phyloP scores from a whole-genome alignment of 106 monocot species.

The Dioscorea zingiberensis region DNA sequence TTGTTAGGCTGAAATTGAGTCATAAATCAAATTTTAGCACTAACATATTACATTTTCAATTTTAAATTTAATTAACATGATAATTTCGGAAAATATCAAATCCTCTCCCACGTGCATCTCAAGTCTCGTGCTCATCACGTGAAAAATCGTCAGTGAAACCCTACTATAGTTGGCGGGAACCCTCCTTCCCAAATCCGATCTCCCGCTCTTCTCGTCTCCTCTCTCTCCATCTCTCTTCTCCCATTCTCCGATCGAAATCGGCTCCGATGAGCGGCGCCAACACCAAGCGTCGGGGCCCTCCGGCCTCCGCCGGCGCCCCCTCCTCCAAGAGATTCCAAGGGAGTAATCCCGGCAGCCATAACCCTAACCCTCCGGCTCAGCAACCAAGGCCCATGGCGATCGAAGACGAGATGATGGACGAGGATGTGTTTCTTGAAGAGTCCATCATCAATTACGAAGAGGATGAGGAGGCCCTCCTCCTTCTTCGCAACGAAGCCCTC shows the following conservation, averaged over 20 bases:
- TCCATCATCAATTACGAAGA: conserved; percentile 55
- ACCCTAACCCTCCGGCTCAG: conserved; percentile 11
- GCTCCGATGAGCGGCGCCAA: conserved; percentile 33
- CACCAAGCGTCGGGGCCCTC: conserved; percentile 39
- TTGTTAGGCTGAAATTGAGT: too few relatives aligned
- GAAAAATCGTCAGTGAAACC: neutral
- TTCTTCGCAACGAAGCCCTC: conserved; percentile 62
- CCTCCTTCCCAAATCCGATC: neutral
- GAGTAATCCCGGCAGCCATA: neutral
- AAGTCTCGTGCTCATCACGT: neutral
- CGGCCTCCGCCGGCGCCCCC: conserved; percentile 14
- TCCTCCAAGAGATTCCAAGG: conserved; percentile 56
- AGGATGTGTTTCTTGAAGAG: conserved; percentile 93
- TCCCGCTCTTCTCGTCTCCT: conserved; percentile 3
- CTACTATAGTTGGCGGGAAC: conserved; percentile 18
- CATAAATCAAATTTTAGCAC: too few relatives aligned
- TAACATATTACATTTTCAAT: too few relatives aligned
- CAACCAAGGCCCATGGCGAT: conserved; percentile 5
- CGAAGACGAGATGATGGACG: conserved; percentile 98
- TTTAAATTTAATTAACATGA: too few relatives aligned
- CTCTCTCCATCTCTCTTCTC: neutral
- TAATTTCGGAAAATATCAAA: too few relatives aligned
- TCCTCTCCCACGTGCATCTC: too few relatives aligned
- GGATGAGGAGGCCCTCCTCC: conserved; percentile 72
- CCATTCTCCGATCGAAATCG: neutral